These are phyloP conservation scores for Pittosporum tobira DNA, from an alignment of 129 eudicot species.

Conservation along the genomic window DNA sequence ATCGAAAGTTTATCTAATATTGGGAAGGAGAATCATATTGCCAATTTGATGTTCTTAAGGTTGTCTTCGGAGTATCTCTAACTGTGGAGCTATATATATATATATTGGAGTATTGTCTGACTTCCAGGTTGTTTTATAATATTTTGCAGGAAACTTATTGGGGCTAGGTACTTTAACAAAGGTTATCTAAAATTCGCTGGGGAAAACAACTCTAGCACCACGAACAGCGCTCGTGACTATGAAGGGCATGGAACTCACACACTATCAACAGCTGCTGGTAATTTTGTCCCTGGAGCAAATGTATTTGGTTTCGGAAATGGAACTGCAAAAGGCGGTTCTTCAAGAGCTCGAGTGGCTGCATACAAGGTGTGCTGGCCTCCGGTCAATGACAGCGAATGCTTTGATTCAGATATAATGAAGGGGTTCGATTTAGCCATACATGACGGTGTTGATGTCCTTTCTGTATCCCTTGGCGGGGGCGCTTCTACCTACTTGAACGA, in stretches of 20 bases:
- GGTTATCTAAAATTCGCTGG: constrained; percentile 29
- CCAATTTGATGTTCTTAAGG: too few relatives aligned
- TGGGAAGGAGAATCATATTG: too few relatives aligned
- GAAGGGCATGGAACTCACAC: constrained; percentile 89
- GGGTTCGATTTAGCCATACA: constrained; percentile 69
- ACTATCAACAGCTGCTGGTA: constrained; percentile 82
- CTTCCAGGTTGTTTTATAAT: background rate
- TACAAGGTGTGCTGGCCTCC: constrained; percentile 80
- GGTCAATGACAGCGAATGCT: constrained; percentile 19
- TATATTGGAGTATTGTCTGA: too few relatives aligned
- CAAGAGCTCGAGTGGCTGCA: constrained; percentile 73
- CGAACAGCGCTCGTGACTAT: constrained; percentile 40
- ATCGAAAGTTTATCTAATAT: too few relatives aligned
- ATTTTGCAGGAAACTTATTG: constrained; percentile 64
- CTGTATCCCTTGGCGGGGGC: constrained; percentile 48
- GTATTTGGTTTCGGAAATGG: constrained; percentile 39
- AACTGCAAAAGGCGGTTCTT: constrained; percentile 82
- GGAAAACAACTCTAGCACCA: background rate
- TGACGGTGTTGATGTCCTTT: constrained; percentile 82
- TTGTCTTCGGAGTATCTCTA: too few relatives aligned
- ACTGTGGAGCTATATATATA: too few relatives aligned
- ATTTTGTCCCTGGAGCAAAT: constrained; percentile 47
- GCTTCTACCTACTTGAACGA: constrained; percentile 26
- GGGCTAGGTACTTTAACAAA: constrained; percentile 73
- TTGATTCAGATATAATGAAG: constrained; percentile 49